Conservation (phyloP, 1,139 yeast species). For the Candida tropicalis region DNA sequence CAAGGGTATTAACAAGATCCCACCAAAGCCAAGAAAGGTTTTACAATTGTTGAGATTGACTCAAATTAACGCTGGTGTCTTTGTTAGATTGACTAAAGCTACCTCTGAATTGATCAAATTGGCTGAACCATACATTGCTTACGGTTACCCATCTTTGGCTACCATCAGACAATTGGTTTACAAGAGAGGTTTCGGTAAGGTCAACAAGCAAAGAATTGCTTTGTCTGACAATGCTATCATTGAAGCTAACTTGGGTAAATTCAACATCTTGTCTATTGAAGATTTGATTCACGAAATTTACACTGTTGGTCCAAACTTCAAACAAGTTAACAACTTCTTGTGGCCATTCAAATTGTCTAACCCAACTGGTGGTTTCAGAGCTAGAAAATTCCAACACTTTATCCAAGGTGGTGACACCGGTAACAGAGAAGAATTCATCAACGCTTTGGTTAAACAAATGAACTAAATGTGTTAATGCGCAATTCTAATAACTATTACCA, state of each 20-base stretch:
- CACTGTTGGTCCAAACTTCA: constrained; percentile 99
- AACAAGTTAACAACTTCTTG: constrained; percentile 99
- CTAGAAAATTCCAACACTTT: constrained; percentile 99
- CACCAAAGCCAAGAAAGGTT: constrained; percentile 99
- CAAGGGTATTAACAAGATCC: constrained; percentile 99
- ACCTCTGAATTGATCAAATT: constrained; percentile 94
- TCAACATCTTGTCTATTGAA: constrained; percentile 95
- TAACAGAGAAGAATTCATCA: constrained; percentile 99
- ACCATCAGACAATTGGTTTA: constrained; percentile 95
- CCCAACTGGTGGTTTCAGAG: constrained; percentile 99
- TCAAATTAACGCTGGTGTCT: constrained; percentile 98
- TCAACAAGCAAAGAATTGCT: constrained; percentile 97
- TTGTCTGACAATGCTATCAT: constrained; percentile 92
- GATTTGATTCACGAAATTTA: constrained; percentile 98
- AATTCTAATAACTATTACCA: not conserved
- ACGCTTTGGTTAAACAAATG: constrained; percentile 97
- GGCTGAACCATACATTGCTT: constrained; percentile 99
- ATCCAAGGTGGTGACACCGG: constrained; percentile 99
- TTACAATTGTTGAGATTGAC: constrained; percentile 96
- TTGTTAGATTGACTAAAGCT: constrained; percentile 98
- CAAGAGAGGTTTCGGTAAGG: constrained; percentile 99
- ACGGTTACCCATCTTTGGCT: constrained; percentile 98
- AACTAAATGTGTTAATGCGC: constrained; percentile 52
- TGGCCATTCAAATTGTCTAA: constrained; percentile 99
- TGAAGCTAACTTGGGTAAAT: constrained; percentile 93